Evolutionary conservation across 2,329 filamentous ascomycete genomes (phyloP).

Genomic region (Aspergillus sp.): DNA sequence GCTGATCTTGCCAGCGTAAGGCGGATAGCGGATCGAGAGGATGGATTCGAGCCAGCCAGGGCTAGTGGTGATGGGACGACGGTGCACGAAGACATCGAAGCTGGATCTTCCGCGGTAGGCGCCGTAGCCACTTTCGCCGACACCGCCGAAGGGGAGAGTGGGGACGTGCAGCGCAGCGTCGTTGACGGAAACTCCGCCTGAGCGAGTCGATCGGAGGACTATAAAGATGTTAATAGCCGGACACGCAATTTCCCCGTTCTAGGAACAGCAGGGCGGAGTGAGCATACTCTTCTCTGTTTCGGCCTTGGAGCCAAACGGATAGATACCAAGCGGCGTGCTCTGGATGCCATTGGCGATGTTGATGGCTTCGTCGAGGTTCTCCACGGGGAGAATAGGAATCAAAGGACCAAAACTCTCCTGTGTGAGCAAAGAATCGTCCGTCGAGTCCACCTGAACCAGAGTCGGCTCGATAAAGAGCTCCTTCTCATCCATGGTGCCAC

Average conservation of each 20-base stretch:
- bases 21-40: slow-evolving; percentile 60
- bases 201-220: slow-evolving; percentile 64
- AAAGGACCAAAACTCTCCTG: slow-evolving; percentile 94
- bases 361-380: slow-evolving; percentile 82
- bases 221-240: not conserved
- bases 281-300: slow-evolving; percentile 71
- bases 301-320: slow-evolving; percentile 76
- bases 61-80: slow-evolving; percentile 58
- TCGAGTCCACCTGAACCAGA: slow-evolving; percentile 75
- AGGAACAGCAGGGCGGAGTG: not conserved
- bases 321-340: slow-evolving; percentile 78
- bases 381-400: slow-evolving; percentile 76
- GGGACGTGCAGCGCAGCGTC: slow-evolving; percentile 69
- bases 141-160: slow-evolving; percentile 77
- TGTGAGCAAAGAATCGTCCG: slow-evolving; percentile 72
- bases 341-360: slow-evolving; percentile 76
- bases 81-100: slow-evolving; percentile 64
- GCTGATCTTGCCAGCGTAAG: slow-evolving; percentile 57
- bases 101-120: slow-evolving; percentile 73
- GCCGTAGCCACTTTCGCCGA: slow-evolving; percentile 75
- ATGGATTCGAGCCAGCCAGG: slow-evolving; percentile 61
- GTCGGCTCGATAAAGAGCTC: slow-evolving; percentile 88
- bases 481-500: slow-evolving; percentile 76
- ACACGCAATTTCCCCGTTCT: not conserved
- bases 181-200: slow-evolving; percentile 62